Evolutionary conservation across 2,329 filamentous ascomycete species (phyloP).

Genomic region (Pseudogymnoascus sp.): DNA sequence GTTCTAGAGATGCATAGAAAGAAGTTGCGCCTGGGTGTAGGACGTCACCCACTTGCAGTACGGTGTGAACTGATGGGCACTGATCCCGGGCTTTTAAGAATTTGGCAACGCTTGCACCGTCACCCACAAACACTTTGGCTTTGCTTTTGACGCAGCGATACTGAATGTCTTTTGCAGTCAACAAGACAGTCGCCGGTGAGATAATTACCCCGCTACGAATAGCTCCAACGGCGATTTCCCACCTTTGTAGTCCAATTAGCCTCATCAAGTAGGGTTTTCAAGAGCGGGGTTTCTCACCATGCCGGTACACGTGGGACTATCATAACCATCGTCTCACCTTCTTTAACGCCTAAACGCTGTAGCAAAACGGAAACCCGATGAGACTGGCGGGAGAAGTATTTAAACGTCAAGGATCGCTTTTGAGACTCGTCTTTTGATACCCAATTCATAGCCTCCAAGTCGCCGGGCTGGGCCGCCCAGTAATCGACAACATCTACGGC

Average conservation of each 20-base stretch:
- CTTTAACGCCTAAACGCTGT: slow-evolving; percentile 25
- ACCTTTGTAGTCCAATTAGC: slow-evolving; percentile 22
- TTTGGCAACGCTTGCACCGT: slow-evolving; percentile 29
- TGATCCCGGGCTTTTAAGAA: slow-evolving; percentile 27
- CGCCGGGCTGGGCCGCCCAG: slow-evolving; percentile 29
- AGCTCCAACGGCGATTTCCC: slow-evolving; percentile 34
- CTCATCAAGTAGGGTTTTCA: neutral
- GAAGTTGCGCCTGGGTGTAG: neutral
- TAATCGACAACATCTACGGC: slow-evolving; percentile 35
- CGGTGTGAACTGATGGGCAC: slow-evolving; percentile 29
- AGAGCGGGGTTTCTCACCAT: slow-evolving; percentile 20
- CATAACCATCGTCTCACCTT: slow-evolving; percentile 32
- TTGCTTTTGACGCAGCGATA: slow-evolving; percentile 30
- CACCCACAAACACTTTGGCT: slow-evolving; percentile 34
- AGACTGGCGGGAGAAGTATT: slow-evolving; percentile 32
- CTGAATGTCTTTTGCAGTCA: slow-evolving; percentile 34
- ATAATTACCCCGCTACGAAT: slow-evolving; percentile 32
- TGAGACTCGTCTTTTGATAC: slow-evolving; percentile 29
- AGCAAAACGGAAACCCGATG: slow-evolving; percentile 32
- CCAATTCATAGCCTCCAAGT: slow-evolving; percentile 33
- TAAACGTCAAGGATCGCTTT: slow-evolving; percentile 28
- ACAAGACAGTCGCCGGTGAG: slow-evolving; percentile 33
- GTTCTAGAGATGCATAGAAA: slow-evolving; percentile 17
- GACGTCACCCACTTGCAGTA: slow-evolving; percentile 28
- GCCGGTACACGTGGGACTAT: slow-evolving; percentile 32